phyloP scores from a whole-genome alignment of 129 eudicot genomes.

The Kitagawia praeruptora region DNA sequence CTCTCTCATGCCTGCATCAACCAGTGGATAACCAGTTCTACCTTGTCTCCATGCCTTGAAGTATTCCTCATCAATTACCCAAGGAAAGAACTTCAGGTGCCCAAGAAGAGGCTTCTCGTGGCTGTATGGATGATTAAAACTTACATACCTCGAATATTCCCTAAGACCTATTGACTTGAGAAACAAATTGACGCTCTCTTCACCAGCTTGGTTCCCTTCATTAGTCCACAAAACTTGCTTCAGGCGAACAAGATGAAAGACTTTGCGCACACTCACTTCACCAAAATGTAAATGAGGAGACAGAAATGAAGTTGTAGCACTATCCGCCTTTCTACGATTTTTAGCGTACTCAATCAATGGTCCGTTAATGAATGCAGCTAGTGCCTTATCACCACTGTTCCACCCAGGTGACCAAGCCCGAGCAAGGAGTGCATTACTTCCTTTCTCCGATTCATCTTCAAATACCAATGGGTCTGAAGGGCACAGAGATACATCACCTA shows the following conservation, averaged over 20 bases:
- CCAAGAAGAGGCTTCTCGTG: conserved; percentile 90
- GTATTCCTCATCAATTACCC: conserved; percentile 70
- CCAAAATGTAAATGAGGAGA: conserved; percentile 97
- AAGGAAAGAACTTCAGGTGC: conserved; percentile 85
- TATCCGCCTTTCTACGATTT: conserved; percentile 79
- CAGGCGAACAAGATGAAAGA: conserved; percentile 76
- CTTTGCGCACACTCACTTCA: conserved; percentile 89
- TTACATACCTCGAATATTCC: conserved; percentile 87
- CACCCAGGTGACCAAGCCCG: conserved; percentile 99
- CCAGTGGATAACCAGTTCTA: conserved; percentile 91
- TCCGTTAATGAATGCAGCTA: conserved; percentile 70
- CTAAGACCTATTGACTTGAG: conserved; percentile 89
- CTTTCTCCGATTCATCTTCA: conserved; percentile 80
- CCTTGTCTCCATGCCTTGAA: conserved; percentile 99
- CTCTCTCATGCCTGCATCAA: conserved; percentile 99
- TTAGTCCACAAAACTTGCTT: conserved; percentile 86
- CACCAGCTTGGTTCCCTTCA: conserved; percentile 80
- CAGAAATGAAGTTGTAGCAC: conserved; percentile 86
- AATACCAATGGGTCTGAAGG: conserved; percentile 55
- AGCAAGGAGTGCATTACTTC: conserved; percentile 93
- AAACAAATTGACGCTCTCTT: conserved; percentile 84
- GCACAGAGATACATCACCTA: conserved; percentile 80
- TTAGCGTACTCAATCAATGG: conserved; percentile 65
- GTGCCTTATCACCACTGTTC: conserved; percentile 90
- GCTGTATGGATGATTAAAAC: conserved; percentile 86